These are phyloP conservation scores for Dendrobium catenatum DNA, from an alignment of 106 monocot species.

Conservation along the genomic window DNA sequence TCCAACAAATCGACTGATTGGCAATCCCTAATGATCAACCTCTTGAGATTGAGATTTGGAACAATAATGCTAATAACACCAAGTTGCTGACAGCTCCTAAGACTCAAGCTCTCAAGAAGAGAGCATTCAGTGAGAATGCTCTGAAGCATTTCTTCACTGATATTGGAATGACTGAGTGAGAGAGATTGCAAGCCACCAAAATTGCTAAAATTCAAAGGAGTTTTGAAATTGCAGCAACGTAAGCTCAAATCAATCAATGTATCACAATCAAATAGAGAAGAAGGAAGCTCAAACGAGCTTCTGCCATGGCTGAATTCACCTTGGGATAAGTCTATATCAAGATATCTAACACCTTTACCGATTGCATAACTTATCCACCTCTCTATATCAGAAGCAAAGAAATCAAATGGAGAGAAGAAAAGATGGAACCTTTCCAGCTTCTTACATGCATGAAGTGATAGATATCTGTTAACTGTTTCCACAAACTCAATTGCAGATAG, in stretches of 20 bases:
- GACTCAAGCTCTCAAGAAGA: slow-evolving; percentile 6
- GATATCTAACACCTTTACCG: slow-evolving; percentile 19
- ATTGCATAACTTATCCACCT: slow-evolving; percentile 21
- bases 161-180: slow-evolving; percentile 3
- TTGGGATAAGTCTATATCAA: slow-evolving; percentile 32
- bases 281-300: slow-evolving; percentile 8
- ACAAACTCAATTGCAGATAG: slow-evolving; percentile 27
- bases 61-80: neutral
- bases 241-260: slow-evolving; percentile 24
- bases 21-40: slow-evolving; percentile 14
- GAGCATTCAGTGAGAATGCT: slow-evolving; percentile 5
- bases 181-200: slow-evolving; percentile 11
- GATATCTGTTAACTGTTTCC: slow-evolving; percentile 18
- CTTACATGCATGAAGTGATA: slow-evolving; percentile 14
- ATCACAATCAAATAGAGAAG: slow-evolving; percentile 12
- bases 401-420: slow-evolving; percentile 28
- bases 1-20: neutral
- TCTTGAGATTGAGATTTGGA: slow-evolving; percentile 9
- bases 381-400: slow-evolving; percentile 13
- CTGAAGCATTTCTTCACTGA: slow-evolving; percentile 6
- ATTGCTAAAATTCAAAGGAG: slow-evolving; percentile 1
- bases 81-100: slow-evolving; percentile 11
- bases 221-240: slow-evolving; percentile 7
- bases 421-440: slow-evolving; percentile 25
- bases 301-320: slow-evolving; percentile 10